Base-by-base conservation (phyloP, 176 grass and related monocot species). In the Avena eriantha region DNA sequence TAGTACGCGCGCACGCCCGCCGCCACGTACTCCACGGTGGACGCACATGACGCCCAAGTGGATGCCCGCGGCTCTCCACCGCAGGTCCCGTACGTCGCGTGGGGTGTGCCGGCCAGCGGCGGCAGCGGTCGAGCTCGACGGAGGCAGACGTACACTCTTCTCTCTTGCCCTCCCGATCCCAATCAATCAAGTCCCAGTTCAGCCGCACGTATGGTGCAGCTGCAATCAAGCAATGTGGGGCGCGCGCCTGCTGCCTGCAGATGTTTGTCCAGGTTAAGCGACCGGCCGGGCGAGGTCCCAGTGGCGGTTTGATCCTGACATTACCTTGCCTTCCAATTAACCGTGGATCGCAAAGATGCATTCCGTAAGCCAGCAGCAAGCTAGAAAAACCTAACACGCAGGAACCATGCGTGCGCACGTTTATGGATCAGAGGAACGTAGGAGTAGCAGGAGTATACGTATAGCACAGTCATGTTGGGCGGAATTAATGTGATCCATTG, bases 131-230 rank as follows among this genome's bases (percentile, higher is more conserved):
- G 17, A 16, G 26, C 22, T 26, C 26, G 53, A 23, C 57, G 57
- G 57, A 19, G 63, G 31, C 31, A 69, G 67, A 69, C 67, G 73
- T 50, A 5, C 73, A 33, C 73, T 53, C 48, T 53, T 76, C 47
- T 17, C 73, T 53, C 16, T 3, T 22, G 23, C 72, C 5, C 13
- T 76, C 24, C 23, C 23, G 73, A 6, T 29, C 54, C 17, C 22
- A 16, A 50, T 50, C 72, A 17, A 15, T 39, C 66, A 19, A 76
- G 23, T 51, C 71, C 21, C 35, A 41, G 35, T 39, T 15, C 60
- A 19, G 35, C 67, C 18, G 67, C 67, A 76, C 73, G 73, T 51
- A 76, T 76, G 47, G 73, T 51, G 46, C 73, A 51, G 47, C 73
- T 16, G 47, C 47, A 51, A 76, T 76, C 73, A 76, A 50, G 73